A percentile compares a stretch with the other conserved stretches of the same genome.
These are phyloP conservation scores for Sporothrix globosa DNA, from an alignment of 2,329 filamentous ascomycete species.

Conservation along the genomic window DNA sequence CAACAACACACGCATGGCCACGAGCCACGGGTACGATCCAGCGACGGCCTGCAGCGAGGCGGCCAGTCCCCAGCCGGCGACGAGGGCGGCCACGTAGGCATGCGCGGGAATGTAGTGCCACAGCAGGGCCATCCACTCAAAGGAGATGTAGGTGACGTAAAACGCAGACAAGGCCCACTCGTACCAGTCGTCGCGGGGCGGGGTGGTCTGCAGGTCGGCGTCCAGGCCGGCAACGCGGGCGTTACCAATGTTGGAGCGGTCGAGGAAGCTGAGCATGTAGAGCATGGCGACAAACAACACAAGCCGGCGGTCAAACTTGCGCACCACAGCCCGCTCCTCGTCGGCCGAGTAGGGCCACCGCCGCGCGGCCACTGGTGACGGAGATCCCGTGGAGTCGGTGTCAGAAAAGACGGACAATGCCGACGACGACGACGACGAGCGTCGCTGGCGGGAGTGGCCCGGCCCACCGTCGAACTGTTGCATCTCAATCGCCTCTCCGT, in stretches of 20 bases:
- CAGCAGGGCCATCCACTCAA: conserved; percentile 67
- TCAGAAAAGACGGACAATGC: conserved; percentile 6
- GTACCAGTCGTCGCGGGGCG: conserved; percentile 55
- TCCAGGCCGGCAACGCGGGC: conserved; percentile 67
- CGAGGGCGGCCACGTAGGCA: conserved; percentile 62
- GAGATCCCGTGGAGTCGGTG: not conserved
- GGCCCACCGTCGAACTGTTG: conserved; percentile 6
- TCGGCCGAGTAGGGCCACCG: conserved; percentile 57
- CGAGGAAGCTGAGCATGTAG: conserved; percentile 83
- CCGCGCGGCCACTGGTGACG: conserved; percentile 30
- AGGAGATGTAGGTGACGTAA: conserved; percentile 65
- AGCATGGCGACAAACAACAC: conserved; percentile 80
- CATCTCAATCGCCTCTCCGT: conserved; percentile 26
- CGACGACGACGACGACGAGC: not conserved
- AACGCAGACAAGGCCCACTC: conserved; percentile 65
- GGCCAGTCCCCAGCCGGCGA: conserved; percentile 76
- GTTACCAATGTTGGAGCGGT: conserved; percentile 75
- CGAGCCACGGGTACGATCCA: conserved; percentile 64
- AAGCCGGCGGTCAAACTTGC: conserved; percentile 75
- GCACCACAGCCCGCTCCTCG: conserved; percentile 72
- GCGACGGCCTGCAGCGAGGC: conserved; percentile 73
- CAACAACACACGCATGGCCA: conserved; percentile 59
- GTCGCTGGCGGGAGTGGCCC: not conserved
- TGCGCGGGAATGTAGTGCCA: conserved; percentile 65
- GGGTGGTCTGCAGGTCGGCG: conserved; percentile 58